Conservation (phyloP, 768 basidiomycete genomes). For the Cystofilobasidium bisporidii region DNA sequence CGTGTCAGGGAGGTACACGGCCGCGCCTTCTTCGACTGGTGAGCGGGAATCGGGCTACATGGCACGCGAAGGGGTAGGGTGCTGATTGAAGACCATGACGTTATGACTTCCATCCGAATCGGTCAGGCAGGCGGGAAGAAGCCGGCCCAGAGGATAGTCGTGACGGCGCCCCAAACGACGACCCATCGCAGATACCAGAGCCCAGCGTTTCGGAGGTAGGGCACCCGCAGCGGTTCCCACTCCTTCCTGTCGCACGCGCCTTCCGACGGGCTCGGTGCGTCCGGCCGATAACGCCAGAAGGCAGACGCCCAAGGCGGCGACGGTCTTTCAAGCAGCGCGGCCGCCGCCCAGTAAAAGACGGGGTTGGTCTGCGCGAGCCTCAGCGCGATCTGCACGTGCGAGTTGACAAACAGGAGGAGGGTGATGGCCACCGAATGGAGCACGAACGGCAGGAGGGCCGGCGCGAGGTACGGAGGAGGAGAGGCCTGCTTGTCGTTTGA, state of each 20-base stretch:
- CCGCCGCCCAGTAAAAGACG: slow-evolving; percentile 74
- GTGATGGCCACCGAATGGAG: slow-evolving; percentile 60
- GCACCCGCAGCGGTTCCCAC: slow-evolving; percentile 16
- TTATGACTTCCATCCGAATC: too few species aligned
- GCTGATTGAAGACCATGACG: too few species aligned
- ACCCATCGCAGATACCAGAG: slow-evolving; percentile 67
- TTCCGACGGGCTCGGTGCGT: too few species aligned
- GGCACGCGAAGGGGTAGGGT: too few species aligned
- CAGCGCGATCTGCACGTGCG: slow-evolving; percentile 79
- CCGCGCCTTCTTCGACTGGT: slow-evolving; percentile 8
- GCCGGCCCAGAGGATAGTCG: slow-evolving; percentile 65
- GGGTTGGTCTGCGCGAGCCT: slow-evolving; percentile 69
- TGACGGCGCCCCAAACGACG: slow-evolving; percentile 61
- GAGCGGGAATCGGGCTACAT: too few species aligned
- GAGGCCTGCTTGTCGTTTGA: not conserved
- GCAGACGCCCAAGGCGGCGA: slow-evolving; percentile 28
- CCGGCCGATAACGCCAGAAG: not conserved
- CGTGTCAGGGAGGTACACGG: slow-evolving; percentile 3
- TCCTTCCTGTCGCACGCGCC: too few species aligned
- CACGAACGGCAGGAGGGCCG: slow-evolving; percentile 56
- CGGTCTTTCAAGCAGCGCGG: slow-evolving; percentile 50
- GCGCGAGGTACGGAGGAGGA: slow-evolving; percentile 41
- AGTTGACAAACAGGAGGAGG: slow-evolving; percentile 60
- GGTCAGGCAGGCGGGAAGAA: slow-evolving; percentile 82
- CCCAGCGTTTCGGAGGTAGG: slow-evolving; percentile 39